These are phyloP conservation scores for Rhodotorula sp. DNA, from an alignment of 1,284 basidiomycete species.

Conservation along the genomic window DNA sequence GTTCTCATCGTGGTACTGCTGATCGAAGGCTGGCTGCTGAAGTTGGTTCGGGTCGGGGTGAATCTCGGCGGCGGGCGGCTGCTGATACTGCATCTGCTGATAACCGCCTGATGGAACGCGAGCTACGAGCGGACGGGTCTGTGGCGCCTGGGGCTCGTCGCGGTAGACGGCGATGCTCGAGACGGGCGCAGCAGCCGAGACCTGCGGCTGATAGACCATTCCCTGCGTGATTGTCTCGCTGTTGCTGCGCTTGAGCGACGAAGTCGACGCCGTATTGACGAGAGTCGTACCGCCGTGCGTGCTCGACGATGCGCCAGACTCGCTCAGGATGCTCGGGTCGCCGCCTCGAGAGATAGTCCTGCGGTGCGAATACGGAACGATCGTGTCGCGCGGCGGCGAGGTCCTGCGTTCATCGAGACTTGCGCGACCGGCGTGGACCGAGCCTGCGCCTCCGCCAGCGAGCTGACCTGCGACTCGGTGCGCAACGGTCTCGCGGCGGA, in stretches of 20 bases:
- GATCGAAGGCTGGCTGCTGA: neutral
- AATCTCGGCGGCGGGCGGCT: neutral
- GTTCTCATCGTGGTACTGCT: conserved; percentile 32
- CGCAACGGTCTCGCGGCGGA: conserved; percentile 3
- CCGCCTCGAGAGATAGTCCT: conserved; percentile 3
- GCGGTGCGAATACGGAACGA: conserved; percentile 19
- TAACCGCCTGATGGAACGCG: conserved; percentile 1
- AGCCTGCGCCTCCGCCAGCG: neutral
- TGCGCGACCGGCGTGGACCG: neutral
- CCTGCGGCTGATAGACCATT: neutral
- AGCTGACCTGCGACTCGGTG: conserved; percentile 5
- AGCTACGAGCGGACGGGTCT: neutral
- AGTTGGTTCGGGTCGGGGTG: neutral
- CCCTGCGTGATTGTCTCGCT: conserved; percentile 25
- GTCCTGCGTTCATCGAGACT: conserved; percentile 20
- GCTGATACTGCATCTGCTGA: conserved; percentile 1
- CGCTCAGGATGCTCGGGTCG: neutral
- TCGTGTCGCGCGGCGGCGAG: conserved; percentile 10
- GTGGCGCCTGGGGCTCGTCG: conserved; percentile 15
- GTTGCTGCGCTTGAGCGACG: conserved; percentile 27
- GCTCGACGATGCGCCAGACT: neutral
- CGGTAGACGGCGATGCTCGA: conserved; percentile 27
- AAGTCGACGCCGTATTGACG: conserved; percentile 6
- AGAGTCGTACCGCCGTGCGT: conserved; percentile 19
- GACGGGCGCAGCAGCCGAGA: neutral